Base-by-base conservation (phyloP, 75 land plant species). In the Pseudotsuga menziesii region DNA sequence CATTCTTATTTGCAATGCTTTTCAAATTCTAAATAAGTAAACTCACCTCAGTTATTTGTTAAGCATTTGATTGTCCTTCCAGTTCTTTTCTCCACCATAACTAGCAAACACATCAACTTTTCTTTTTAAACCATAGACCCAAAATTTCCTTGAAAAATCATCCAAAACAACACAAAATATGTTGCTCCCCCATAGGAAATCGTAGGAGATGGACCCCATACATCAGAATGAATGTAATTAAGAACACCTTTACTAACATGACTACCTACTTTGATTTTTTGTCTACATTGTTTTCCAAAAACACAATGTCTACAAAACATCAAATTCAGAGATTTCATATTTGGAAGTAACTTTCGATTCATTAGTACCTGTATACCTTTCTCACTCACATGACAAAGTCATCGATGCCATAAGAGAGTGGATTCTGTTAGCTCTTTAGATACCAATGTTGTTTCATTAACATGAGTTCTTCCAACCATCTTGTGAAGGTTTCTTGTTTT, bases 81-180 rank as follows among this genome's bases (percentile, higher is more conserved):
- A 29, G 32, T 29, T 29, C 32, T 29, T 29, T 29, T 29, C 1
- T 29, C 32, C 32, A 29, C 32, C 32, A 29, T 29, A 29, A 29
- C 1, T 29, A 29, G 0, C 32, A 29, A 29, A 29, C 32, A 29
- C 32, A 29, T 29, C 32, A 29, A 0, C 32, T 29, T 29, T 29
- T 1, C 1, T 29, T 29, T 29, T 29, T 1, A 29, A 29, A 29
- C 0, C 32, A 29, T 29, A 81, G 11, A 81, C 75, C 80, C 72
- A 85, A 26, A 75, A 4, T 2, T 80, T 79, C 61, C 82, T 22
- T 20, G 82, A 80, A 35, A 41, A 80, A 48, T 84, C 76, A 76
- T 84, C 80, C 5, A 74, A 58, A 84, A 84, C 14, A 74, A 57
- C 0, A 84, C 32, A 75, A 85, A 81, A 75, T 81, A 81, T 63